A percentile compares a stretch with the other conserved stretches of the same genome.
phyloP scores from a whole-genome alignment of 495 filamentous ascomycete species.

The Neurospora discreta region DNA sequence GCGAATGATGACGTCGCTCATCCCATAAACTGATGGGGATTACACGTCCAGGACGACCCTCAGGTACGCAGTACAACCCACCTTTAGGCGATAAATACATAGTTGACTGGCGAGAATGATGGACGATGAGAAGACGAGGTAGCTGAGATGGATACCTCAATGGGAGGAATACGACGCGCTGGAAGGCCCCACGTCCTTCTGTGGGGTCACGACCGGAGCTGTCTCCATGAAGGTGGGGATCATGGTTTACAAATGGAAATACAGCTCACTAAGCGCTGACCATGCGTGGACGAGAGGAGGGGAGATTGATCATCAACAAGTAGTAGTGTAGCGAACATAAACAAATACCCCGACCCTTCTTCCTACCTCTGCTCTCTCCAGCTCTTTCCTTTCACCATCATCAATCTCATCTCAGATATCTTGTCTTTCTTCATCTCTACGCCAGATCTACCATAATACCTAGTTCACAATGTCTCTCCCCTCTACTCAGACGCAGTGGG shows the following conservation, averaged over 20 bases:
- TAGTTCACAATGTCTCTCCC: slow-evolving; percentile 16
- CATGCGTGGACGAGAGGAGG: not conserved
- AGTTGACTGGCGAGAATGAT: not conserved
- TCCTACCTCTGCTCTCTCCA: not conserved
- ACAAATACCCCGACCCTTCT: not conserved
- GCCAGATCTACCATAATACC: not conserved
- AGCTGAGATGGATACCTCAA: not conserved
- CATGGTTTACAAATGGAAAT: not conserved
- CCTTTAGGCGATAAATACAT: not conserved
- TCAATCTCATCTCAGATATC: slow-evolving; percentile 1
- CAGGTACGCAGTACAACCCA: too few relatives aligned
- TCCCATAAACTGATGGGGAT: not conserved
- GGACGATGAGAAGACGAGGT: not conserved
- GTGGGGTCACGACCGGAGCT: not conserved
- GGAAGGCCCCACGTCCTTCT: not conserved
- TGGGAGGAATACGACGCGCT: not conserved
- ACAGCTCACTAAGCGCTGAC: not conserved
- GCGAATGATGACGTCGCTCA: not conserved
- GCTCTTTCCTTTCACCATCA: not conserved
- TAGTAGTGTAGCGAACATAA: too few relatives aligned
- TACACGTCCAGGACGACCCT: too few relatives aligned
- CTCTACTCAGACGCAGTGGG: slow-evolving; percentile 55
- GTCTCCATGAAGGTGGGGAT: not conserved
- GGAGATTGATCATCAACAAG: not conserved
- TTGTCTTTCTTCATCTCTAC: not conserved